A percentile compares a stretch with the other conserved stretches of the same genome.
These are phyloP conservation scores for Camelina neglecta DNA, from an alignment of 345 rosid species.

Conservation along the genomic window DNA sequence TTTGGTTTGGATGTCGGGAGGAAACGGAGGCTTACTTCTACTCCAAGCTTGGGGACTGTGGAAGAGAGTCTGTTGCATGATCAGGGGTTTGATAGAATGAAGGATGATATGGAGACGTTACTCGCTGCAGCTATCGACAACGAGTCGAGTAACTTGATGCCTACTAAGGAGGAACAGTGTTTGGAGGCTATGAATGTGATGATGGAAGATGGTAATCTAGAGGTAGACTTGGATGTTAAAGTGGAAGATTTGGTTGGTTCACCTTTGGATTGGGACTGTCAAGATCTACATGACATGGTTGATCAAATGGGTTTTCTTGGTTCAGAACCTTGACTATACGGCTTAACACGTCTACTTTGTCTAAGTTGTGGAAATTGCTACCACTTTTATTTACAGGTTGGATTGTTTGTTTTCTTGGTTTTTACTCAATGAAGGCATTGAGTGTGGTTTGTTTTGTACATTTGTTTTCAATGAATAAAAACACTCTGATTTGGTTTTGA, in stretches of 20 bases:
- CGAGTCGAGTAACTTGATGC: conserved; percentile 52
- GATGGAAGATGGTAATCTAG: conserved; percentile 55
- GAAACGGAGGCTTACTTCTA: conserved; percentile 63
- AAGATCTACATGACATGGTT: conserved; percentile 58
- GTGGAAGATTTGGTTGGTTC: conserved; percentile 60
- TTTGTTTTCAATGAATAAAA: conserved; percentile 9
- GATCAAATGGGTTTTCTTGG: conserved; percentile 73
- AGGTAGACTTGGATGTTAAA: conserved; percentile 51
- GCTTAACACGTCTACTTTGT: not conserved
- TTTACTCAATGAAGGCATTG: not conserved
- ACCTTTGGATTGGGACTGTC: conserved; percentile 61
- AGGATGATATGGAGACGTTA: conserved; percentile 56
- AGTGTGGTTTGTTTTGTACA: conserved; percentile 24
- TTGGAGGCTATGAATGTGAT: conserved; percentile 56
- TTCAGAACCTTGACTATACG: conserved; percentile 50
- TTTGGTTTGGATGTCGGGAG: conserved; percentile 52
- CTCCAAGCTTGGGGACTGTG: conserved; percentile 54
- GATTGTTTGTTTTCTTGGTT: conserved; percentile 19
- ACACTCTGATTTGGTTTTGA: conserved; percentile 17
- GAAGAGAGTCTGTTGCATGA: conserved; percentile 42
- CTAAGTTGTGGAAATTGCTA: conserved; percentile 28
- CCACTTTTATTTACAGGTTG: conserved; percentile 16
- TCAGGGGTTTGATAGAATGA: conserved; percentile 36
- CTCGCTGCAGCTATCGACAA: conserved; percentile 55
- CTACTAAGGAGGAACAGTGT: conserved; percentile 38